These are phyloP conservation scores for Rhexocercosporidium sp. DNA, from an alignment of 2,329 filamentous ascomycete species.

Conservation along the genomic window DNA sequence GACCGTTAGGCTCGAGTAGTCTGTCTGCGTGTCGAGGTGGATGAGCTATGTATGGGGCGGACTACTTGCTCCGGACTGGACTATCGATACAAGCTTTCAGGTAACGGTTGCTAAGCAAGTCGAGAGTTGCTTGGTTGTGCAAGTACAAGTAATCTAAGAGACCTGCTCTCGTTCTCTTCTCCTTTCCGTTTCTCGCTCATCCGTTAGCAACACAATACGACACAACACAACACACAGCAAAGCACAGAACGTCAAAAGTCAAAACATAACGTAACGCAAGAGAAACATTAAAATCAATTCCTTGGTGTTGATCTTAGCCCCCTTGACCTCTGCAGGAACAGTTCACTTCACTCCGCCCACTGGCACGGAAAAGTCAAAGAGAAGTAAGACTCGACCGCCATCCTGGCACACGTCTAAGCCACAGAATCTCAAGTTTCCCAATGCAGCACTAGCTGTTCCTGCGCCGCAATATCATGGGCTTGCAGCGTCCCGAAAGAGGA, in stretches of 20 bases:
- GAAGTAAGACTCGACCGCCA: background rate
- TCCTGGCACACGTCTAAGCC: background rate
- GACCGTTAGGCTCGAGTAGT: background rate
- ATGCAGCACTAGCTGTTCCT: background rate
- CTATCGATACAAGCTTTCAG: slow-evolving; percentile 4
- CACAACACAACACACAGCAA: background rate
- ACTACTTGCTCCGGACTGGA: background rate
- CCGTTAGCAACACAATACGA: background rate
- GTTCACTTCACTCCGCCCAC: background rate
- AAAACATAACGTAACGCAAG: too few relatives aligned
- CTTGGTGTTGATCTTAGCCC: background rate
- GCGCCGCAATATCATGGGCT: background rate
- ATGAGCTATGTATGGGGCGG: too few relatives aligned
- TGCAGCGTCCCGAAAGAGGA: slow-evolving; percentile 3
- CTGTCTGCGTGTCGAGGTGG: too few relatives aligned
- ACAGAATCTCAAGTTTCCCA: background rate
- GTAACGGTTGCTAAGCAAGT: background rate
- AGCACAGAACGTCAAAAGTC: too few relatives aligned
- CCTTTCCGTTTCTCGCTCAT: background rate
- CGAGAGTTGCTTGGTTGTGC: background rate
- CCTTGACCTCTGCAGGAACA: background rate
- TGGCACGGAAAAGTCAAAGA: too few relatives aligned
- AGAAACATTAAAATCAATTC: background rate
- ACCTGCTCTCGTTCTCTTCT: background rate
- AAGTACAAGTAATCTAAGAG: background rate